Base-by-base conservation (phyloP, 441 rosid genomes). In the Croton setiger region DNA sequence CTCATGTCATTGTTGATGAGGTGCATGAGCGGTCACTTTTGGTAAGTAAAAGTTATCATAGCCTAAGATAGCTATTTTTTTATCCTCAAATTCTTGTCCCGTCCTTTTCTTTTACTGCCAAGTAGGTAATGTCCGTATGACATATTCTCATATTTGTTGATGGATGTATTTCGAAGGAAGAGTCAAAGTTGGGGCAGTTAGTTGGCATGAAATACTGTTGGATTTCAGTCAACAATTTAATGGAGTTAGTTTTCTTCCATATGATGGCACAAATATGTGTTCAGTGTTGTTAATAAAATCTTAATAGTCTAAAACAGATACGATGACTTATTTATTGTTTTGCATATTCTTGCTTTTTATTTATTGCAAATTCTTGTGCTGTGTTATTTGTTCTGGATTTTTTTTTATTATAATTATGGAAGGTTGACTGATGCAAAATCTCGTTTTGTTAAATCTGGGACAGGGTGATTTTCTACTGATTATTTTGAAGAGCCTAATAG, bases 381-480 rank as follows among this genome's bases (percentile, higher is more conserved):
- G 43, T 35, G 39, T 17, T 61, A 15, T n/a, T 9, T 69, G 47
- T 7, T 43, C 44, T 48, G 10, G 33, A 3, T 18, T 15, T 54
- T 20, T 11, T 43, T 10, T 14, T 39, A 4, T 27, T 27, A 0
- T 2, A 27, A 27, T 3, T 44, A 18, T 5, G 35, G 10, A 36
- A 60, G 52, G 5, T 45, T 66, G 37, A n/a, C 17, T 55, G 12
- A 31, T 35, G 45, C 6, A 49, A 61, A 2, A n/a, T 62, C 64
- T 49, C n/a, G 41, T 56, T 47, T 37, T 57, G 31, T 67, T 78
- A 57, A 73, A 49, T 47, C 41, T 60, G 18, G 71, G 55, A 66
- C 88, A 94, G 98, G 93, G 96, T 67, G 97, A 91, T 84, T 94
- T 94, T 82, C 89, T 94, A 41, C 97, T 94, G 67, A 89, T 91